These are phyloP conservation scores for Citrus trifoliata DNA, from an alignment of 345 rosid genomes.

Conservation along the genomic window DNA sequence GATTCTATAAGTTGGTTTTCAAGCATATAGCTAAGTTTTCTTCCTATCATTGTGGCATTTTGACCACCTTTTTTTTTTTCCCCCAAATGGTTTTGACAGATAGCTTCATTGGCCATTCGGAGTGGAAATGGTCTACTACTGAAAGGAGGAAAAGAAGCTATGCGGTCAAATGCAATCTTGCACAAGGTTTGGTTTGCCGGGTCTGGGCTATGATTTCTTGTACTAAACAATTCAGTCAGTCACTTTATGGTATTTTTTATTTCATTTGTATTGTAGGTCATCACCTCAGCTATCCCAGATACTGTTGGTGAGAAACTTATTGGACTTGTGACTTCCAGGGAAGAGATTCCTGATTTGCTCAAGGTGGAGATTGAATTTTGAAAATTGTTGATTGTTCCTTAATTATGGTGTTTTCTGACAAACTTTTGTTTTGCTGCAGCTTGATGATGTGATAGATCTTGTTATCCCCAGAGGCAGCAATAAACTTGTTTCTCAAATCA, in stretches of 20 bases:
- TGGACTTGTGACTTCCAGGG: slow-evolving; percentile 95
- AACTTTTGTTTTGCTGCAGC: slow-evolving; percentile 40
- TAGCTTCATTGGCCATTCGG: slow-evolving; percentile 88
- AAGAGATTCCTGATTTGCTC: slow-evolving; percentile 95
- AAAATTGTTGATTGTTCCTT: not conserved
- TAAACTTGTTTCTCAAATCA: slow-evolving; percentile 89
- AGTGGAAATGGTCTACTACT: slow-evolving; percentile 95
- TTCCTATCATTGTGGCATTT: not conserved
- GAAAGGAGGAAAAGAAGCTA: slow-evolving; percentile 99
- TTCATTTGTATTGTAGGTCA: slow-evolving; percentile 47
- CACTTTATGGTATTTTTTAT: not conserved
- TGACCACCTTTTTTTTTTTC: not conserved
- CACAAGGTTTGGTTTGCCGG: slow-evolving; percentile 61
- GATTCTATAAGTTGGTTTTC: not conserved
- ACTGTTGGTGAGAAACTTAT: slow-evolving; percentile 76
- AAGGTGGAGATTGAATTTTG: slow-evolving; percentile 46
- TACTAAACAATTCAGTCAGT: not conserved
- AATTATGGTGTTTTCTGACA: not conserved
- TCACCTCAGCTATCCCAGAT: slow-evolving; percentile 85
- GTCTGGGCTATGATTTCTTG: not conserved
- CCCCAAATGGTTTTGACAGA: slow-evolving; percentile 38
- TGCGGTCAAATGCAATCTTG: slow-evolving; percentile 87
- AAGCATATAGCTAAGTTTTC: not conserved
- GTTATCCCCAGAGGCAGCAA: slow-evolving; percentile 99
- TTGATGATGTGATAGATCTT: slow-evolving; percentile 98